These are phyloP conservation scores for Hericium coralloides DNA, from an alignment of 768 basidiomycete genomes.

Conservation along the genomic window DNA sequence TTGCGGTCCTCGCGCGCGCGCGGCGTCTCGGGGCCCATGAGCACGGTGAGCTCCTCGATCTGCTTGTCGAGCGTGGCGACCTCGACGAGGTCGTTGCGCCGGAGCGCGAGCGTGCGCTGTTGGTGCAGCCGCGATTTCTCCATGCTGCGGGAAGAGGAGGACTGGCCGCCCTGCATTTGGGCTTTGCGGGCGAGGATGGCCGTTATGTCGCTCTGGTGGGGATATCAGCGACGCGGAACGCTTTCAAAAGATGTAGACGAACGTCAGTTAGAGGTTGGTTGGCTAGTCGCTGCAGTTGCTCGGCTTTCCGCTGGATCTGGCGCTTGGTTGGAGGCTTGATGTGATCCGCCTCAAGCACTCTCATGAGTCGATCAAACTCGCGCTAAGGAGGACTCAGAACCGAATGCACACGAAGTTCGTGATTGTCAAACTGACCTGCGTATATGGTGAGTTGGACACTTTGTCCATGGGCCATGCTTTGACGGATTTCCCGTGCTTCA, in stretches of 20 bases:
- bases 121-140: constrained; percentile 63
- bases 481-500: constrained; percentile 67
- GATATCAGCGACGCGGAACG: not conserved
- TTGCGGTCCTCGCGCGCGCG: constrained; percentile 16
- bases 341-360: constrained; percentile 38
- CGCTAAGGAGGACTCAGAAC: constrained; percentile 32
- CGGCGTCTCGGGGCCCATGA: constrained; percentile 3
- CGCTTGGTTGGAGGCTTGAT: constrained; percentile 61
- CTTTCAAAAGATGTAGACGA: constrained; percentile 10
- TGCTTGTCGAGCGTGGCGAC: constrained; percentile 53
- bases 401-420: not conserved
- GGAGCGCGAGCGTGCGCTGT: constrained; percentile 62
- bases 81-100: constrained; percentile 62
- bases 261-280: constrained; percentile 77
- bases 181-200: constrained; percentile 69
- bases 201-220: constrained; percentile 67
- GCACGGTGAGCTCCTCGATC: constrained; percentile 42
- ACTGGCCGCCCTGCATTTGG: constrained; percentile 19
- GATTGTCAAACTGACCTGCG: constrained; percentile 38
- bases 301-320: constrained; percentile 55
- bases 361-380: constrained; percentile 60
- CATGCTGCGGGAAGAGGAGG: constrained; percentile 32
- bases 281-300: constrained; percentile 49
- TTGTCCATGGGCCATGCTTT: constrained; percentile 71
- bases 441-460: constrained; percentile 68